A percentile compares a stretch with the other conserved stretches of the same genome.
These are phyloP conservation scores for Tulasnella sp. DNA, from an alignment of 768 basidiomycete species.

Conservation along the genomic window DNA sequence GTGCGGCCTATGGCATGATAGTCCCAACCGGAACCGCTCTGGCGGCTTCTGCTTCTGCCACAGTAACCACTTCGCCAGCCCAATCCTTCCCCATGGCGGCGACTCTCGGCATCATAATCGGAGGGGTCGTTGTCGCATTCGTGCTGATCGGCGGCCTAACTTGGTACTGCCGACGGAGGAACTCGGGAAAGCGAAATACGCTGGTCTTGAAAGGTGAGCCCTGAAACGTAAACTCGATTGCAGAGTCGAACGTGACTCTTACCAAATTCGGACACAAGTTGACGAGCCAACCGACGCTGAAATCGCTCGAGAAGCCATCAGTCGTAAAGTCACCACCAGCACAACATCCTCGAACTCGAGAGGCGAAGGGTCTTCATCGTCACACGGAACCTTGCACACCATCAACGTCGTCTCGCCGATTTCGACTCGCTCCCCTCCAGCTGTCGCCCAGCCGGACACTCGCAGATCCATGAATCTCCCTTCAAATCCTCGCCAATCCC, in stretches of 20 bases:
- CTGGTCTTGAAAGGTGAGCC: neutral
- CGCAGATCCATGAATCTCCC: neutral
- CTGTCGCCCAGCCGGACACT: neutral
- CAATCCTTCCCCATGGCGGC: neutral
- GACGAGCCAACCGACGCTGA: neutral
- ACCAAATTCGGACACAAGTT: neutral
- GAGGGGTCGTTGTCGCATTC: neutral
- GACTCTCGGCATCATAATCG: neutral
- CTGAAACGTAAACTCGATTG: neutral
- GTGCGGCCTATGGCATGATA: neutral
- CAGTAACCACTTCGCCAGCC: neutral
- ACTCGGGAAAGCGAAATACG: neutral
- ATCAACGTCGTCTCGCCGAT: conserved; percentile 5
- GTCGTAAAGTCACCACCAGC: neutral
- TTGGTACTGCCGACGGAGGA: neutral
- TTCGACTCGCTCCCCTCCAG: neutral
- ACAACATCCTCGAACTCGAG: neutral
- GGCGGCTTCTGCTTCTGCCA: neutral
- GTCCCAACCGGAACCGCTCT: neutral
- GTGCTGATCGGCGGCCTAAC: neutral
- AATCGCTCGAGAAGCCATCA: neutral
- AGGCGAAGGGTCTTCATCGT: neutral
- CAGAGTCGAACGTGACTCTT: neutral
- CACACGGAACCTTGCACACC: neutral
- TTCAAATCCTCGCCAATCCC: neutral